These are phyloP conservation scores for Aspergillus latus DNA, from an alignment of 2,329 filamentous ascomycete genomes.

Conservation along the genomic window DNA sequence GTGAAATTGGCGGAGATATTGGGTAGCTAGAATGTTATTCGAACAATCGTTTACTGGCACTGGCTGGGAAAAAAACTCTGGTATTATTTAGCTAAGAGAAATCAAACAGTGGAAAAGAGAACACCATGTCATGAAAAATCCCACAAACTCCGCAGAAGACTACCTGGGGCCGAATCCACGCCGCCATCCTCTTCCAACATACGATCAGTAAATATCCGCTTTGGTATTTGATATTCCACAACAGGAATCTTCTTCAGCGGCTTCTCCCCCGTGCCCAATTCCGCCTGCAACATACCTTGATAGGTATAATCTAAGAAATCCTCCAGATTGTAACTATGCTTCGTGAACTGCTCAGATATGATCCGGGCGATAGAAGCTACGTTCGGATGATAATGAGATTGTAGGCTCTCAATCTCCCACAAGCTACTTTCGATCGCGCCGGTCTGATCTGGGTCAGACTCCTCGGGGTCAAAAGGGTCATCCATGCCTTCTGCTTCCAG, in stretches of 20 bases:
- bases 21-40: conserved; percentile 2
- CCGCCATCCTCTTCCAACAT: conserved; percentile 42
- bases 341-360: conserved; percentile 94
- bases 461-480: conserved; percentile 75
- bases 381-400: conserved; percentile 94
- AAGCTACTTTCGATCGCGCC: conserved; percentile 86
- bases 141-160: conserved; percentile 40
- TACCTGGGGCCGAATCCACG: conserved; percentile 38
- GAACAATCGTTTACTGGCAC: conserved; percentile 1
- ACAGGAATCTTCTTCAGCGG: conserved; percentile 82
- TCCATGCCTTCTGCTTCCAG: conserved; percentile 63
- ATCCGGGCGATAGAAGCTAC: conserved; percentile 93
- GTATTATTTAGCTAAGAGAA: conserved; percentile 20
- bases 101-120: conserved; percentile 13
- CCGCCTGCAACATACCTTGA: conserved; percentile 70
- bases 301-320: conserved; percentile 97
- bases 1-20: conserved; percentile 5
- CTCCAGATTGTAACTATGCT: conserved; percentile 90
- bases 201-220: conserved; percentile 65
- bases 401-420: conserved; percentile 91
- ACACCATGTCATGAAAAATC: conserved; percentile 32
- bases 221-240: conserved; percentile 91
- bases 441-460: conserved; percentile 81
- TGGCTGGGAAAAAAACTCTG: conserved; percentile 1
- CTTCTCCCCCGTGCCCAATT: conserved; percentile 65